Conservation (phyloP, 805 yeast genomes). For the Saturnispora dispora region DNA sequence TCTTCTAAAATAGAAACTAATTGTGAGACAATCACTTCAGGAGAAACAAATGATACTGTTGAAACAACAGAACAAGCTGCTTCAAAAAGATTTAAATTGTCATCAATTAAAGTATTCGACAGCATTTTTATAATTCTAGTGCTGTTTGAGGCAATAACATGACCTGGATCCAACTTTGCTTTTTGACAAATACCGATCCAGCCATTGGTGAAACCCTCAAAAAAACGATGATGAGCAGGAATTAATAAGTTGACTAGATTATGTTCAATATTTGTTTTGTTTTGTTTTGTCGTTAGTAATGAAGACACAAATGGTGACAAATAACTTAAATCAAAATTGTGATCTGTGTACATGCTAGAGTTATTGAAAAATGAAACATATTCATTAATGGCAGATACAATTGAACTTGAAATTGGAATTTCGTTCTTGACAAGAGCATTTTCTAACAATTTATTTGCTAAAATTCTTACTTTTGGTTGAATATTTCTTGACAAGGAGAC, state of each 20-base stretch:
- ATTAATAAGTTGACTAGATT: conserved; percentile 35
- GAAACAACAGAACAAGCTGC: conserved; percentile 44
- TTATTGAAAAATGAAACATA: conserved; percentile 10
- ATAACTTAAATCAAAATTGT: conserved; percentile 20
- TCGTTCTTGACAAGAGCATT: conserved; percentile 30
- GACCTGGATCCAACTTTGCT: conserved; percentile 56
- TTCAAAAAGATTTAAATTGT: conserved; percentile 28
- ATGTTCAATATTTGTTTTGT: conserved; percentile 11
- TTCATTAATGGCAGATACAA: conserved; percentile 35
- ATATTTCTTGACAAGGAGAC: conserved; percentile 35
- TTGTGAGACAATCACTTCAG: conserved; percentile 45
- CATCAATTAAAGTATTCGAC: conserved; percentile 10
- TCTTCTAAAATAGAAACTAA: conserved; percentile 34
- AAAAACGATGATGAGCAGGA: conserved; percentile 33
- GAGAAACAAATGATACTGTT: conserved; percentile 48
- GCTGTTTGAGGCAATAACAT: conserved; percentile 31
- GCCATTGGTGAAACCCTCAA: conserved; percentile 36
- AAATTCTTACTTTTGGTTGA: conserved; percentile 27
- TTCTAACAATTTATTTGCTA: conserved; percentile 28
- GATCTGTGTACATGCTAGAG: conserved; percentile 10
- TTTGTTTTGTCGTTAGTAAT: conserved; percentile 25
- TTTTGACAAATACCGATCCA: conserved; percentile 75
- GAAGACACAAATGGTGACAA: conserved; percentile 30
- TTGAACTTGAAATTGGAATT: conserved; percentile 32
- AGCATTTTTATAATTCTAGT: conserved; percentile 20